Evolutionary conservation across 176 grass and related monocot species (phyloP).

Genomic region (Neostapfia colusana): DNA sequence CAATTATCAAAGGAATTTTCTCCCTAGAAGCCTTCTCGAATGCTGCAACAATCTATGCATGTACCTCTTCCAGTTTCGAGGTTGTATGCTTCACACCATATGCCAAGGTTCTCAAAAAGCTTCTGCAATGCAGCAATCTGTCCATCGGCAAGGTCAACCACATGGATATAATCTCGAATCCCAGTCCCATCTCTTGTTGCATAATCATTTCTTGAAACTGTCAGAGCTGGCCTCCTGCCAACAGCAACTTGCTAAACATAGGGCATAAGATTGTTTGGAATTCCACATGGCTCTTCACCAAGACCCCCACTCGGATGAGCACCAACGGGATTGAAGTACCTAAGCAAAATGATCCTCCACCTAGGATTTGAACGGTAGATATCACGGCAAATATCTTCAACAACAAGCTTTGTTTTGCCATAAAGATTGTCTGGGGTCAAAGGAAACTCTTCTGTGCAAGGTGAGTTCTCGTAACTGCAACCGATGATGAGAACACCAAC

Average conservation of each 20-base stretch:
- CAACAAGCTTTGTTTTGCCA: conserved; percentile 93
- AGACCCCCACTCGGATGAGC: conserved; percentile 88
- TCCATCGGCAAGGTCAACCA: conserved; percentile 83
- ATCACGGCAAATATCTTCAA: conserved; percentile 93
- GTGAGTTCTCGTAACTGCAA: conserved; percentile 73
- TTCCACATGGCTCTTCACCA: conserved; percentile 78
- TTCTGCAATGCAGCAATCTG: conserved; percentile 84
- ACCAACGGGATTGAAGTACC: conserved; percentile 93
- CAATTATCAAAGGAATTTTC: conserved; percentile 78
- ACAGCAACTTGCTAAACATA: conserved; percentile 94
- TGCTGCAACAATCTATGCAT: conserved; percentile 89
- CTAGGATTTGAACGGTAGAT: conserved; percentile 62
- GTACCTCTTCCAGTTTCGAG: conserved; percentile 95
- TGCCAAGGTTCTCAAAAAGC: conserved; percentile 66
- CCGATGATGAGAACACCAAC: conserved; percentile 97
- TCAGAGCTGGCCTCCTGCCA: conserved; percentile 72
- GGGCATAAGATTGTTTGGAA: conserved; percentile 97
- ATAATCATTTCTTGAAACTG: conserved; percentile 88
- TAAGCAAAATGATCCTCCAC: conserved; percentile 82
- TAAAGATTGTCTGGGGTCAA: conserved; percentile 86
- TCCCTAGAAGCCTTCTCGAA: conserved; percentile 95
- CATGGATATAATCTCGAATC: conserved; percentile 89
- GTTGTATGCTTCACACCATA: conserved; percentile 86
- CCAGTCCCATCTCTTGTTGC: conserved; percentile 84
- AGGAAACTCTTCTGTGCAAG: conserved; percentile 88